Evolutionary conservation across 1,284 basidiomycete species (phyloP).

Genomic region (Blastosporella zonata): DNA sequence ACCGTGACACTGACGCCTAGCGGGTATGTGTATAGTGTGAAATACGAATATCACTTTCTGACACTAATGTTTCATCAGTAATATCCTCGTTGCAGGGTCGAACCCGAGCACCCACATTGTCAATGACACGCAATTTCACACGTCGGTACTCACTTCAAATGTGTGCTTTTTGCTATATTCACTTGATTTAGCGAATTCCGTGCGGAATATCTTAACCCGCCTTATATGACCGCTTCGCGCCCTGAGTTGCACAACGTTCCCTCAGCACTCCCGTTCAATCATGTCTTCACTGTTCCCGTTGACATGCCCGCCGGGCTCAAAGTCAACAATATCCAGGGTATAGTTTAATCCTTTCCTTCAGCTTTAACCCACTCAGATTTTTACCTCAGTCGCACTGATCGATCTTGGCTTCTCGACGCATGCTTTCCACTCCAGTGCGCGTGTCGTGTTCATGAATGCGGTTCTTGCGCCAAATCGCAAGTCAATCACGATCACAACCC

Average conservation of each 20-base stretch:
- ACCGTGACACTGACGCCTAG: conserved; percentile 37
- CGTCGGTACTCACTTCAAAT: conserved; percentile 20
- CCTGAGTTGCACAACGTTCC: conserved; percentile 37
- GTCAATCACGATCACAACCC: conserved; percentile 40
- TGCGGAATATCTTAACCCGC: conserved; percentile 47
- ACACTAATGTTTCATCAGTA: not conserved
- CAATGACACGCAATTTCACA: conserved; percentile 32
- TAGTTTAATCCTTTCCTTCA: not conserved
- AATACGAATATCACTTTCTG: not conserved
- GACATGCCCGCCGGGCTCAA: conserved; percentile 29
- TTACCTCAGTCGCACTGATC: conserved; percentile 36
- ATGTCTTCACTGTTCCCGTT: conserved; percentile 36
- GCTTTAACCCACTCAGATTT: not conserved
- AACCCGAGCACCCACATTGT: conserved; percentile 41
- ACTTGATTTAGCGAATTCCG: conserved; percentile 42
- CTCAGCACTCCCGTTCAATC: conserved; percentile 37
- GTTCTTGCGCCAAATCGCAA: conserved; percentile 32
- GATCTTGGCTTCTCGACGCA: conserved; percentile 49
- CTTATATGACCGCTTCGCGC: conserved; percentile 37
- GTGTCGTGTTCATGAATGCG: conserved; percentile 46
- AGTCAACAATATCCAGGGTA: conserved; percentile 32
- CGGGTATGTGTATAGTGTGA: conserved; percentile 25
- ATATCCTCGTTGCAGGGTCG: conserved; percentile 18
- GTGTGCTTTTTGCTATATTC: not conserved
- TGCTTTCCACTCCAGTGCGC: conserved; percentile 43